phyloP scores from a whole-genome alignment of 2,329 filamentous ascomycete genomes.

The Canariomyces notabilis region DNA sequence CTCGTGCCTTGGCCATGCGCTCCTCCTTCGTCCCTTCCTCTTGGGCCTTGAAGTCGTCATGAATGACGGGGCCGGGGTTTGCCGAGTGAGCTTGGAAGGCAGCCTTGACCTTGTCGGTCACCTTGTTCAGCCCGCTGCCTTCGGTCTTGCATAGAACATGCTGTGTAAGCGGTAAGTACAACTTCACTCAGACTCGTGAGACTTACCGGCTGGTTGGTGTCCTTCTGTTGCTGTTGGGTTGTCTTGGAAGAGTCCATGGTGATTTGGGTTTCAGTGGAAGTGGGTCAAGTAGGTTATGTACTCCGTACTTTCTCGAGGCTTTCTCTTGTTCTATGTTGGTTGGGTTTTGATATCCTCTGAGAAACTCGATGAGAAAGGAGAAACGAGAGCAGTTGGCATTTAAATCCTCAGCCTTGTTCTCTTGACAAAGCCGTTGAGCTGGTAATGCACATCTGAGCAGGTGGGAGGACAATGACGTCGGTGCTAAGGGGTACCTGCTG shows the following conservation, averaged over 20 bases:
- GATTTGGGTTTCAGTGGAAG: slow-evolving; percentile 10
- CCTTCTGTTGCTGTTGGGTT: slow-evolving; percentile 21
- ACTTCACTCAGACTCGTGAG: not conserved
- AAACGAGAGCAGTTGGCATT: not conserved
- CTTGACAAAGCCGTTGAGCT: not conserved
- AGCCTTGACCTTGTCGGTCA: slow-evolving; percentile 35
- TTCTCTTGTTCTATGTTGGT: not conserved
- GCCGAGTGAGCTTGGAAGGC: slow-evolving; percentile 50
- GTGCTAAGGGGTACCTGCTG: not conserved
- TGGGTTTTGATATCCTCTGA: not conserved
- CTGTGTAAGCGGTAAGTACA: slow-evolving; percentile 8
- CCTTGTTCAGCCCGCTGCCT: slow-evolving; percentile 33
- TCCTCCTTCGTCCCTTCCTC: slow-evolving; percentile 65
- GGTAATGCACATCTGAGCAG: not conserved
- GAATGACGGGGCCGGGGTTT: slow-evolving; percentile 53
- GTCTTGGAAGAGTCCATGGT: slow-evolving; percentile 24
- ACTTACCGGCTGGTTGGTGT: slow-evolving; percentile 25
- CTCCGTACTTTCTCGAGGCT: too few species aligned
- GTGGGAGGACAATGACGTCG: not conserved
- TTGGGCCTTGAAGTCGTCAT: slow-evolving; percentile 47
- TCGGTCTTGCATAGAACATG: slow-evolving; percentile 25
- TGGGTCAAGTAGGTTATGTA: too few species aligned
- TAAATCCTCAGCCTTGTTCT: not conserved
- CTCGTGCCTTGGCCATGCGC: slow-evolving; percentile 57
- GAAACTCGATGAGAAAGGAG: not conserved